phyloP scores from a whole-genome alignment of 73 alveolate genomes.

The Loxodes magnus region DNA sequence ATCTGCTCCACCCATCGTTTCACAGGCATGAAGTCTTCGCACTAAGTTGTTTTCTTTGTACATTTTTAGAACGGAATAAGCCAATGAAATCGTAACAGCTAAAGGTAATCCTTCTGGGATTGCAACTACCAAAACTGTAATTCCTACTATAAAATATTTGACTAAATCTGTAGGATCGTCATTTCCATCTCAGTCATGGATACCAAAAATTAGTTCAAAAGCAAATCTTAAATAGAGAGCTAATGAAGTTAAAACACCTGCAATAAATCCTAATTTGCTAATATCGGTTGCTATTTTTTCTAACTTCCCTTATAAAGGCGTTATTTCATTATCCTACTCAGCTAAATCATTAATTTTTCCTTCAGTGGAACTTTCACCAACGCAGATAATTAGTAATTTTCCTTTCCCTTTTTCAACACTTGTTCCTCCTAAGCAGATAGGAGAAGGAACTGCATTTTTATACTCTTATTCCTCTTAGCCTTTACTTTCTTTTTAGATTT shows the following conservation, averaged over 20 bases:
- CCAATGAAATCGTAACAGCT: constrained; percentile 69
- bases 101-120: constrained; percentile 90
- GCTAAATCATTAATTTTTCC: constrained; percentile 51
- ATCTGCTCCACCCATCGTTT: constrained; percentile 87
- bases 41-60: constrained; percentile 57
- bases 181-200: constrained; percentile 29
- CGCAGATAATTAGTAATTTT: constrained; percentile 42
- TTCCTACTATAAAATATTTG: constrained; percentile 54
- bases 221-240: not conserved
- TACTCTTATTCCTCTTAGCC: no score
- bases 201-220: constrained; percentile 4
- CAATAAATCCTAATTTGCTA: not conserved
- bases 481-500: constrained; percentile 13
- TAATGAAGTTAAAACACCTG: not conserved
- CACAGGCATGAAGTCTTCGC: constrained; percentile 77
- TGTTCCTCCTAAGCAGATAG: constrained; percentile 49
- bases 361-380: constrained; percentile 42
- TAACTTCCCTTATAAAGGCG: constrained; percentile 8
- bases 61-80: constrained; percentile 78
- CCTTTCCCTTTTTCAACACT: constrained; percentile 54
- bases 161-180: constrained; percentile 37
- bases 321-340: constrained; percentile 41
- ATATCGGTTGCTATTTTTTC: not conserved
- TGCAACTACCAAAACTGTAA: constrained; percentile 63
- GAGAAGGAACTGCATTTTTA: constrained; percentile 33